Base-by-base conservation (phyloP, 805 yeast genomes). In the Candida verbasci region DNA sequence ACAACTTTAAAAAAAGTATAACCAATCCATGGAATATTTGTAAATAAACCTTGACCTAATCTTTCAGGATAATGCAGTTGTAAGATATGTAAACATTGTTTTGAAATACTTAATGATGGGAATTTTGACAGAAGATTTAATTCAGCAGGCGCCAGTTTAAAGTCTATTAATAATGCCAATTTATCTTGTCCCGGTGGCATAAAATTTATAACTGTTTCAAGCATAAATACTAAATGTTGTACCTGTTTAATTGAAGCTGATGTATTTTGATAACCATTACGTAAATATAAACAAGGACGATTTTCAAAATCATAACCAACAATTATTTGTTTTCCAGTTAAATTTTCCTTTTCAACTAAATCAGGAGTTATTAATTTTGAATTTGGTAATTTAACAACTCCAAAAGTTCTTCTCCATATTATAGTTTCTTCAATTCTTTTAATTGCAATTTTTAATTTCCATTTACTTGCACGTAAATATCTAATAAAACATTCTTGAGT, bases 141-240 rank as follows among this genome's bases (percentile, higher is more conserved):
- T 25, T 52, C 56, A 3, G 54, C 56, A 6, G 67, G 68, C 1
- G 68, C 67, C 11, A 72, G 67, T 44, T 75, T 72, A 53, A 76
- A 76, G 52, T 76, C 82, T 26, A 74, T 74, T 38, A 76, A 56
- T 15, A 76, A 62, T 6, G 80, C 76, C 22, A 76, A 53, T 3
- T 74, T 65, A 36, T 76, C 80, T 34, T 73, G 79, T 24, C 80
- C 81, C 30, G 76, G 76, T 4, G 81, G 81, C 71, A 74, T 71
- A 51, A 62, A 61, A 29, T 70, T 65, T 5, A 72, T 72, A 8
- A 74, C 74, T 21, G 67, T 48, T 46, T 76, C 82, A 49, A 75
- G 60, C 80, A 76, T 75, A 51, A 65, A 75, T 12, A 76, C 76
- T 48, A 76, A 56, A 42, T 71, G 78, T 44, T 75, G 77, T 2